Conservation (phyloP, 2,329 filamentous ascomycete species). For the Aureobasidium sp. region DNA sequence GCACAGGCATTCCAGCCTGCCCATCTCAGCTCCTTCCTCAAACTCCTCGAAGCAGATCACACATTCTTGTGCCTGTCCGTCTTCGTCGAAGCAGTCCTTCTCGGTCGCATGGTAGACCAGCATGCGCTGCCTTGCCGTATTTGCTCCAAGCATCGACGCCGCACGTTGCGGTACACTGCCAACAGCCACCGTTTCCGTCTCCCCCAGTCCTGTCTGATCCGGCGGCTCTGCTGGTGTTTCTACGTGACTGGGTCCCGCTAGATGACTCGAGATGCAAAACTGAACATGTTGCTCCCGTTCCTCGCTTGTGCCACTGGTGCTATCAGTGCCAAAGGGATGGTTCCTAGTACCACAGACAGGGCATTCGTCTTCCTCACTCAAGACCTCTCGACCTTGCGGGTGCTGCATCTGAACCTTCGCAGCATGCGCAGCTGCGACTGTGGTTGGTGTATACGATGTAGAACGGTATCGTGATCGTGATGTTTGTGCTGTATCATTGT, state of each 20-base stretch:
- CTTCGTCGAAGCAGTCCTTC: constrained; percentile 52
- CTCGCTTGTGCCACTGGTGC: constrained; percentile 6
- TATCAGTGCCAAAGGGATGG: constrained; percentile 39
- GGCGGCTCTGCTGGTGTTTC: constrained; percentile 3
- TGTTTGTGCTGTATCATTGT: neutral
- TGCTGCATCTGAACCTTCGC: neutral
- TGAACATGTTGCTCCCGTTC: constrained; percentile 15
- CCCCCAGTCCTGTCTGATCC: neutral
- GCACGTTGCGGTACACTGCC: neutral
- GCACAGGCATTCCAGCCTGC: constrained; percentile 53
- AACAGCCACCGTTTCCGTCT: neutral
- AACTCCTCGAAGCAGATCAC: constrained; percentile 59
- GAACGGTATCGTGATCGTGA: constrained; percentile 4
- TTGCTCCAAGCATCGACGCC: constrained; percentile 6
- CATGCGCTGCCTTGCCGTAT: constrained; percentile 31
- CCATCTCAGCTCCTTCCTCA: constrained; percentile 49
- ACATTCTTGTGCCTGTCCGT: constrained; percentile 46
- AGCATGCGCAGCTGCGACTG: neutral
- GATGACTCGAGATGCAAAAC: constrained; percentile 22
- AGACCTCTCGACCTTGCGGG: neutral
- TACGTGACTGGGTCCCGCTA: constrained; percentile 12
- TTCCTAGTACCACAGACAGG: constrained; percentile 62
- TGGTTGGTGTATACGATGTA: neutral
- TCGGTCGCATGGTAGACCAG: constrained; percentile 50
- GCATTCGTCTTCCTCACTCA: constrained; percentile 66